Evolutionary conservation across 352 stramenopile species (phyloP).

Genomic region (Phytopythium kandeliae): DNA sequence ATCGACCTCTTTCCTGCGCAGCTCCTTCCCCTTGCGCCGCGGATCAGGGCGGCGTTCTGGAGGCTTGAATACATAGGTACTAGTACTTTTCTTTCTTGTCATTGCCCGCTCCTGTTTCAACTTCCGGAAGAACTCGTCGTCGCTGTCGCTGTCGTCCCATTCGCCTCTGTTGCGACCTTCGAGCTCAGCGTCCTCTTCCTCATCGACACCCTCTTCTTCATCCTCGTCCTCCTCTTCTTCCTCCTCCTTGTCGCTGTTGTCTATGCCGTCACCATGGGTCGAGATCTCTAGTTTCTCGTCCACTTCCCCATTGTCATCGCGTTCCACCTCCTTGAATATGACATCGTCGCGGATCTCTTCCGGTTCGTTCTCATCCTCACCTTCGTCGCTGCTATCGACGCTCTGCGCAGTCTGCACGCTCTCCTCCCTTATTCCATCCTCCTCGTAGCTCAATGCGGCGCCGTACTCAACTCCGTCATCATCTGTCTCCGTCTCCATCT

Average conservation of each 20-base stretch:
- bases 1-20: background rate
- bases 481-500: background rate
- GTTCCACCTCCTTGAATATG: slow-evolving; percentile 7
- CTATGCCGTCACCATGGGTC: slow-evolving; percentile 1
- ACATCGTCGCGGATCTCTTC: slow-evolving; percentile 4
- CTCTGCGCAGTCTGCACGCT: background rate
- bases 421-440: background rate
- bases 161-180: too few relatives aligned
- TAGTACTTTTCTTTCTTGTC: too few relatives aligned
- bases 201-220: slow-evolving; percentile 5
- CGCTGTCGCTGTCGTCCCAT: background rate
- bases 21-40: background rate
- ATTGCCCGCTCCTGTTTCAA: background rate
- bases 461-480: too few relatives aligned
- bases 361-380: slow-evolving; percentile 1
- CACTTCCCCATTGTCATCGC: too few relatives aligned
- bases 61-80: background rate
- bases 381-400: slow-evolving; percentile 5
- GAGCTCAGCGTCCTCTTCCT: slow-evolving; percentile 8
- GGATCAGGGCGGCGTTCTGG: background rate
- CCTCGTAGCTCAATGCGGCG: slow-evolving; percentile 2
- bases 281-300: too few relatives aligned
- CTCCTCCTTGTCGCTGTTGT: background rate
- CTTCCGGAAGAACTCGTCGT: background rate
- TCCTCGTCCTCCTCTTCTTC: slow-evolving; percentile 9